Percentiles rank a stretch among this genome's conserved stretches.
Evolutionary conservation across 352 stramenopile species (phyloP).

Genomic region (Globisporangium yorkense): DNA sequence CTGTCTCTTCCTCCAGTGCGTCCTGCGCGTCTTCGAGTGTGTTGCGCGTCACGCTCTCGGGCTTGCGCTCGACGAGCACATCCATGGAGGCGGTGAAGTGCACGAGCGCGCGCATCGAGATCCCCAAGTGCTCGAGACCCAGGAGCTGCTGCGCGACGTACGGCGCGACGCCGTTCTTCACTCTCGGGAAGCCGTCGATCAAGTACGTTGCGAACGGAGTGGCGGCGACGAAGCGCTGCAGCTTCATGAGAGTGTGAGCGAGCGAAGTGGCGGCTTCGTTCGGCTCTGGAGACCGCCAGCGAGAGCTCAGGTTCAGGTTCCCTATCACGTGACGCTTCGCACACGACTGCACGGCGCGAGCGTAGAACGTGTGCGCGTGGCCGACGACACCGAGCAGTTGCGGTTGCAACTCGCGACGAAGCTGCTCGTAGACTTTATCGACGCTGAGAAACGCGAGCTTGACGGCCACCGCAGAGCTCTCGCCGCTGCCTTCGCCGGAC

Average conservation of each 20-base stretch:
- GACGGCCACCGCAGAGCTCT: background rate
- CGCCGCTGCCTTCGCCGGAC: too few species aligned
- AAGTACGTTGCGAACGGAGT: slow-evolving; percentile 21
- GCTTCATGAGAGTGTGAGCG: background rate
- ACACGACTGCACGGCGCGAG: slow-evolving; percentile 10
- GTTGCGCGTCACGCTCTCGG: slow-evolving; percentile 18
- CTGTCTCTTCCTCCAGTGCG: slow-evolving; percentile 18
- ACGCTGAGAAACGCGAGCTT: slow-evolving; percentile 11
- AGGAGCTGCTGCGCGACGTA: slow-evolving; percentile 45
- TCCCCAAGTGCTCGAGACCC: slow-evolving; percentile 26
- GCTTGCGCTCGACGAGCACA: slow-evolving; percentile 33
- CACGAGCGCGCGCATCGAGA: slow-evolving; percentile 21
- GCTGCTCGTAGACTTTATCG: slow-evolving; percentile 4
- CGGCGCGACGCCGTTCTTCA: slow-evolving; percentile 10
- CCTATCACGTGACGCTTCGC: slow-evolving; percentile 5
- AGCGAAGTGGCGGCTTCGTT: background rate
- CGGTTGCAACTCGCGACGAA: slow-evolving; percentile 18
- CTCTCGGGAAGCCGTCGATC: slow-evolving; percentile 37
- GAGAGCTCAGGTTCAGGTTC: background rate
- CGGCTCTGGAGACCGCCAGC: background rate
- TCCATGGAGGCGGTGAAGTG: slow-evolving; percentile 37
- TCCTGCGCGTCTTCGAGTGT: slow-evolving; percentile 43
- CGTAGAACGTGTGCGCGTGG: slow-evolving; percentile 46
- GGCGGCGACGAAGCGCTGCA: slow-evolving; percentile 19
- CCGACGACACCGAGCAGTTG: slow-evolving; percentile 28